Evolutionary conservation across 1,284 basidiomycete genomes (phyloP), one percentile per base, ranked within the genome.

Genomic region (Microbotryum scabiosae): DNA sequence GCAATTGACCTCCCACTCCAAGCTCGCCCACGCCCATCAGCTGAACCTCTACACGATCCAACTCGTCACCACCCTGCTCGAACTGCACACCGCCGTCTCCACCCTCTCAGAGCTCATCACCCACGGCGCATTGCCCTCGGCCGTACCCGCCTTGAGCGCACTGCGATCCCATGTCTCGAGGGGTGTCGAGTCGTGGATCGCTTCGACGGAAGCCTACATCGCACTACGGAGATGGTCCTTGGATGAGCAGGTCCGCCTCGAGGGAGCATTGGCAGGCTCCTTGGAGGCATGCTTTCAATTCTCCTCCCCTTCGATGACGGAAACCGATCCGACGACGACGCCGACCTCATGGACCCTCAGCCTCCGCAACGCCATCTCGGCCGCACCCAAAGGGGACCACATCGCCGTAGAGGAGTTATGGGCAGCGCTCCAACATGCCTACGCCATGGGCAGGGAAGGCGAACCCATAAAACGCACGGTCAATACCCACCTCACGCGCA

Each of bases 231-330:
- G 60, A 23, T 68, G 67, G 67, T 53, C 58, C 2, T 12, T 23
- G 7, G 64, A 64, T 14, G 67, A 68, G 41, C 58, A 66, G 47
- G n/a, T 20, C 2, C 54, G 67, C 1, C 58, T 68, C 52, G 67
- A 61, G 36, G 25, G 45, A 2, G 60, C 56, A 1, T 46, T 68
- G 5, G 41, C 60, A 18, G 48, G n/a, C 12, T 58, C 64, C 1
- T 52, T 68, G 41, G 67, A 68, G 26, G 41, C 28, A 4, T 63
- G 60, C 51, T 66, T 64, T 54, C 60, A 64, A 12, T 51, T 68
- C 51, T 25, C n/a, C 6, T n/a, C 23, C 18, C n/a, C 30, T 25
- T 26, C 51, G 9, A 12, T 8, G 5, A 23, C n/a, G 10, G 21
- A 52, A 28, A 14, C 23, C 20, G n/a, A 23, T 41, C 14, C 36